Conservation (phyloP, 352 stramenopile genomes). For the Lagenidium sp. region DNA sequence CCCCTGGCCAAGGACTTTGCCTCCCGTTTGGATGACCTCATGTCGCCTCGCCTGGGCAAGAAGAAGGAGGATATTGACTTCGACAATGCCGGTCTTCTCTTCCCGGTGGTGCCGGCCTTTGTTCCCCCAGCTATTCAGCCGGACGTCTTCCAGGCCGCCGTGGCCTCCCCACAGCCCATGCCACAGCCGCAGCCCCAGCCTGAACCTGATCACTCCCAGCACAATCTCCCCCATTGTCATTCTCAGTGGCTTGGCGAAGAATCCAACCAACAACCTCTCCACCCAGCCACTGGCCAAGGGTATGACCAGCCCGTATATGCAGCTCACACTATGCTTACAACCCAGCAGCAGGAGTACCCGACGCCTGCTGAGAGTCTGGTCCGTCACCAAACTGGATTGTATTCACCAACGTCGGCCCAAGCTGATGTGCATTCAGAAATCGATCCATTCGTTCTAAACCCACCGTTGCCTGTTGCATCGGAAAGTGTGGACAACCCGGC, state of each 20-base stretch:
- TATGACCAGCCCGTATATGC: neutral
- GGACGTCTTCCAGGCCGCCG: constrained; percentile 11
- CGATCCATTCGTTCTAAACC: too few species aligned
- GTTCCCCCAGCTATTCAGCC: constrained; percentile 8
- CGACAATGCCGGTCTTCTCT: constrained; percentile 19
- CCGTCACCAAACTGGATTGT: neutral
- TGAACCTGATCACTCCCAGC: constrained; percentile 5
- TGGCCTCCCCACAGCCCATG: constrained; percentile 3
- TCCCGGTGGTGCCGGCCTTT: constrained; percentile 24
- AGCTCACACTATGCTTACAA: too few species aligned
- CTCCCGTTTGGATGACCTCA: constrained; percentile 10
- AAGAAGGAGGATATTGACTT: constrained; percentile 19
- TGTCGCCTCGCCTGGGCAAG: constrained; percentile 21
- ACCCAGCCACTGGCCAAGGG: neutral
- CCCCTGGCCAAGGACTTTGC: constrained; percentile 23
- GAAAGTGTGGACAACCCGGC: neutral
- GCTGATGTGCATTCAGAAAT: neutral
- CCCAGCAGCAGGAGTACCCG: neutral
- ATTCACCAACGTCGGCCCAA: neutral
- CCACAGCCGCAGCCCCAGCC: constrained; percentile 6
- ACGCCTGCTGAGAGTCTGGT: neutral
- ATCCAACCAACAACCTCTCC: neutral
- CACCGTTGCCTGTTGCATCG: too few species aligned
- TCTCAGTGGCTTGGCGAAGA: too few species aligned
- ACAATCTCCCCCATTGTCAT: neutral